Conservation (phyloP, 2,329 filamentous ascomycete genomes). For the Xylaria arbuscula region DNA sequence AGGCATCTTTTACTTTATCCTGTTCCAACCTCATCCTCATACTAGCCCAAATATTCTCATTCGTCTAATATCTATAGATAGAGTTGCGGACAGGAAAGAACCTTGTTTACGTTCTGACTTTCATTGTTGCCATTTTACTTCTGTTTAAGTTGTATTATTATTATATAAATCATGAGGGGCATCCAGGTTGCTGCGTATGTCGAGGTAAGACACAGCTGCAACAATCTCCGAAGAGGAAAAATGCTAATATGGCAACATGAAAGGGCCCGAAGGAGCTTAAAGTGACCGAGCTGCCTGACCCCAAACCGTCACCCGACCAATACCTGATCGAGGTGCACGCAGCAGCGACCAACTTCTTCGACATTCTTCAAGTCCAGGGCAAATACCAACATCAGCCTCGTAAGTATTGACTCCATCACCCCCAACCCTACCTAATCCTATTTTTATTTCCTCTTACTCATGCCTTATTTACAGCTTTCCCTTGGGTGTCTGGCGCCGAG, state of each 20-base stretch:
- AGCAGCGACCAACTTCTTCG: conserved; percentile 94
- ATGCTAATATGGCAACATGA: conserved; percentile 8
- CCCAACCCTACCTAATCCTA: no score
- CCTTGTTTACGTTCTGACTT: neutral
- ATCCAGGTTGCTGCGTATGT: conserved; percentile 81
- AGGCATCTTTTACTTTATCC: neutral
- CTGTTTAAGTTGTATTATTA: neutral
- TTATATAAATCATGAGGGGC: conserved; percentile 71
- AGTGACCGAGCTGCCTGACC: conserved; percentile 79
- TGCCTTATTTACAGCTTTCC: conserved; percentile 69
- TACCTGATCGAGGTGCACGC: conserved; percentile 91
- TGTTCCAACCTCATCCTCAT: conserved; percentile 9
- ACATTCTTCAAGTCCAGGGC: conserved; percentile 92
- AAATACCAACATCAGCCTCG: conserved; percentile 94
- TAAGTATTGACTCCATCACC: conserved; percentile 47
- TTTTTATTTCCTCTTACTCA: neutral
- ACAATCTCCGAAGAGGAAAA: neutral
- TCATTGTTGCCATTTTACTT: neutral
- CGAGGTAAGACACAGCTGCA: conserved; percentile 62
- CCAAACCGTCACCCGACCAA: conserved; percentile 74
- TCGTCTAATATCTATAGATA: neutral
- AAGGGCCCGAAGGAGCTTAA: conserved; percentile 83
- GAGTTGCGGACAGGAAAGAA: neutral
- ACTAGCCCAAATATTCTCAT: neutral
- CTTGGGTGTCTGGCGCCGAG: conserved; percentile 88